Percentiles rank a stretch among this genome's conserved stretches.
Conservation (phyloP, 1,284 basidiomycete genomes). For the Butyriboletus appendiculatus region DNA sequence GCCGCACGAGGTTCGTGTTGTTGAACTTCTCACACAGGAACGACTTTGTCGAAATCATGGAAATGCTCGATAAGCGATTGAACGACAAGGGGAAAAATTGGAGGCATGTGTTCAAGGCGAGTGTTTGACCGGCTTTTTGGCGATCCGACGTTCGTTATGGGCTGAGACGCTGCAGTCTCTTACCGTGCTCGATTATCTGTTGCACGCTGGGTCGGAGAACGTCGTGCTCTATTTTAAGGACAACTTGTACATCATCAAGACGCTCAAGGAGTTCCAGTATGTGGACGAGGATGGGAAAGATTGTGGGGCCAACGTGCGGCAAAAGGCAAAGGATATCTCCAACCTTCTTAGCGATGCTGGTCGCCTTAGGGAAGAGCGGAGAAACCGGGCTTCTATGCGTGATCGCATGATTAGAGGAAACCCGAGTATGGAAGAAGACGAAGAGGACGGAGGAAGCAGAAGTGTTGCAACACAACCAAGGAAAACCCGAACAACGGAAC, state of each 20-base stretch:
- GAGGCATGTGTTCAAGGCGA: conserved; percentile 98
- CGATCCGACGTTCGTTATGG: background rate
- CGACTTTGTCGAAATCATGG: conserved; percentile 99
- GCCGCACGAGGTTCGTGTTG: background rate
- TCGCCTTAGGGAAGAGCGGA: conserved; percentile 84
- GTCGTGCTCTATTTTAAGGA: conserved; percentile 98
- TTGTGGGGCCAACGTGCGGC: conserved; percentile 97
- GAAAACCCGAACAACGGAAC: conserved; percentile 42
- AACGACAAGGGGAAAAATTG: conserved; percentile 99
- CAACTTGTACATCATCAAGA: conserved; percentile 98
- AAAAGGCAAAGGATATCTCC: conserved; percentile 99
- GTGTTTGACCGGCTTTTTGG: conserved; percentile 14
- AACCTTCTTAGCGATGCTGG: conserved; percentile 91
- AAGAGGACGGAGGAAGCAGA: conserved; percentile 44
- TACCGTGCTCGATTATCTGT: conserved; percentile 94
- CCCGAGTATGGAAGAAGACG: conserved; percentile 49
- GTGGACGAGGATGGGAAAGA: conserved; percentile 96
- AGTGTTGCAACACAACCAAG: conserved; percentile 24
- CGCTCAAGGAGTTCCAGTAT: conserved; percentile 98
- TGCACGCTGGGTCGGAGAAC: conserved; percentile 97
- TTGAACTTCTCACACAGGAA: conserved; percentile 51
- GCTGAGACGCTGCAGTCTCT: conserved; percentile 63
- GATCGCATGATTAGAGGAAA: conserved; percentile 86
- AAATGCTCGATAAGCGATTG: conserved; percentile 98
- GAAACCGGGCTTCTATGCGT: conserved; percentile 87